These are phyloP conservation scores for Penicillium coffeae DNA, from an alignment of 495 filamentous ascomycete species.

Conservation along the genomic window DNA sequence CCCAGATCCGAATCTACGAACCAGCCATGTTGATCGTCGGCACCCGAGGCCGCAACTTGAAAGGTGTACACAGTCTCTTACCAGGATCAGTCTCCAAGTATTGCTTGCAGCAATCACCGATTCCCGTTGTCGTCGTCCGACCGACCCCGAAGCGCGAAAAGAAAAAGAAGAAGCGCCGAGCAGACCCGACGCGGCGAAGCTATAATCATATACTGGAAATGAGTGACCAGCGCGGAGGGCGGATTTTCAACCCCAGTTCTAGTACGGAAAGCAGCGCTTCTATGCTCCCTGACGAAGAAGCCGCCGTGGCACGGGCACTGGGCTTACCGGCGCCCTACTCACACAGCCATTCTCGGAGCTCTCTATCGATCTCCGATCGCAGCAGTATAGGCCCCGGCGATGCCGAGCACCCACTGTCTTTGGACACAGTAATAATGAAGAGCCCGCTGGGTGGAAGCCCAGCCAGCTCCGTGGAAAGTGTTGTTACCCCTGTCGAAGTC, in stretches of 20 bases:
- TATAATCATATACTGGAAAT: conserved; percentile 77
- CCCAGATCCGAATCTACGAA: conserved; percentile 92
- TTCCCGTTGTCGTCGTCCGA: conserved; percentile 95
- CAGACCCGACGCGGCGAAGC: conserved; percentile 71
- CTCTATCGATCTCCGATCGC: conserved; percentile 46
- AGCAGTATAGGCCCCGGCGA: conserved; percentile 38
- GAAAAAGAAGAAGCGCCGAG: conserved; percentile 83
- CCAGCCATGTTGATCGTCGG: conserved; percentile 95
- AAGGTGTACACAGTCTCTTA: conserved; percentile 85
- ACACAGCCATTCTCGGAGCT: conserved; percentile 37
- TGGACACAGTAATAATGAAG: conserved; percentile 28
- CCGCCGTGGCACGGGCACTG: conserved; percentile 67
- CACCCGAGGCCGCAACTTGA: conserved; percentile 80
- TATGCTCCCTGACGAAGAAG: conserved; percentile 57
- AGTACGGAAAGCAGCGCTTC: conserved; percentile 37
- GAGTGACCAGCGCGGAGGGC: conserved; percentile 51
- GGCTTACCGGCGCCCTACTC: conserved; percentile 52
- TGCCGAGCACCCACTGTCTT: conserved; percentile 21
- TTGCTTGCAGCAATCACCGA: conserved; percentile 90
- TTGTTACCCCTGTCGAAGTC: conserved; percentile 9
- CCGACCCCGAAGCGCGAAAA: conserved; percentile 86
- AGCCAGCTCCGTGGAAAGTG: conserved; percentile 41
- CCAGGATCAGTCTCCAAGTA: conserved; percentile 94
- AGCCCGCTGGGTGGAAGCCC: conserved; percentile 27
- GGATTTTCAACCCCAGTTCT: conserved; percentile 50